A percentile compares a stretch with the other conserved stretches of the same genome.
Conservation (phyloP, 176 grass and related monocot species). For the Urochloa ruziziensis region DNA sequence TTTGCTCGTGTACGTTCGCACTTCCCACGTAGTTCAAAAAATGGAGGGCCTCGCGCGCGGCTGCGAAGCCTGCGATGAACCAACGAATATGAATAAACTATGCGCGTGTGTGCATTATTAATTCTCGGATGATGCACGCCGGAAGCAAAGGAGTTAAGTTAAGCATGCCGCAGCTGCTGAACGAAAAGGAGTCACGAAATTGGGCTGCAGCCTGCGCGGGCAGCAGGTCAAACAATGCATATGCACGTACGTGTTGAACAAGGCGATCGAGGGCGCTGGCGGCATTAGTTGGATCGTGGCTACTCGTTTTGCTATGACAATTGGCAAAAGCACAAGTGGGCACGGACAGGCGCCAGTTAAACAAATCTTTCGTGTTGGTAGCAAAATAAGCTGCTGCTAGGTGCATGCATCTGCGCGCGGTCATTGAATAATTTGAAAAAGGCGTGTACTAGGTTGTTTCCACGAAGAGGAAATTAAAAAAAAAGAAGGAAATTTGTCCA, state of each 20-base stretch:
- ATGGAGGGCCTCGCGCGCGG: too few relatives aligned
- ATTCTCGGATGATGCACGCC: conserved; percentile 18
- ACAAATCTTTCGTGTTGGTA: not conserved
- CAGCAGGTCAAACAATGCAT: not conserved
- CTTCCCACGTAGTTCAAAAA: too few relatives aligned
- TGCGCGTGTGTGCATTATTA: too few relatives aligned
- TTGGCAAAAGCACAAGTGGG: not conserved
- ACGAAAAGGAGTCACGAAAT: not conserved
- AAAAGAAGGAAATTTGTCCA: too few relatives aligned
- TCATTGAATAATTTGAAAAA: not conserved
- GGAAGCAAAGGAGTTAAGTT: not conserved
- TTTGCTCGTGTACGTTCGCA: too few relatives aligned
- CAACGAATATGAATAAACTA: too few relatives aligned
- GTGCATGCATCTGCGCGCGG: not conserved
- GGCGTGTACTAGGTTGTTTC: not conserved
- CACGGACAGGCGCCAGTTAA: not conserved
- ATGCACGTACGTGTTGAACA: not conserved
- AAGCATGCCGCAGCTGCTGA: not conserved
- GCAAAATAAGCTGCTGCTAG: not conserved
- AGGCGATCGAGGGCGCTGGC: not conserved
- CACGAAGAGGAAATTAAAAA: not conserved
- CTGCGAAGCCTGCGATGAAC: too few relatives aligned
- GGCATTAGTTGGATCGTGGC: not conserved
- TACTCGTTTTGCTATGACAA: not conserved
- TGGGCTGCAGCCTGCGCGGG: not conserved